phyloP scores from a whole-genome alignment of 768 basidiomycete genomes.

The Amanita exitialis region DNA sequence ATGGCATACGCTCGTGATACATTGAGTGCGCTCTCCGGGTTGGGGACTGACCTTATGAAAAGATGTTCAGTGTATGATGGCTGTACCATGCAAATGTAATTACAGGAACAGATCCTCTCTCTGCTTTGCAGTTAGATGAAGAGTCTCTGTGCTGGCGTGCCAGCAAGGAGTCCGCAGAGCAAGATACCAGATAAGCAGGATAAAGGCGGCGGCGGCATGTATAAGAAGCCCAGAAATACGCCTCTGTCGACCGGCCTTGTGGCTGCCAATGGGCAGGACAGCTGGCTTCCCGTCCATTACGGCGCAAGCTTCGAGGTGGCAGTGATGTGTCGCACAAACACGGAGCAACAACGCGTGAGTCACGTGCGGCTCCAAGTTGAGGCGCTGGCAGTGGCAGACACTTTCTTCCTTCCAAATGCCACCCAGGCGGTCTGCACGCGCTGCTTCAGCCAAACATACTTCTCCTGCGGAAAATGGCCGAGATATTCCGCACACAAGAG shows the following conservation, averaged over 20 bases:
- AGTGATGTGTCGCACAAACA: conserved; percentile 11
- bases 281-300: not conserved
- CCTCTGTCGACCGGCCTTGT: not conserved
- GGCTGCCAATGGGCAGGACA: not conserved
- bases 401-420: conserved; percentile 18
- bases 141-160: not conserved
- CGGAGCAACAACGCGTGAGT: conserved; percentile 27
- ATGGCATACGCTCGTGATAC: conserved; percentile 51
- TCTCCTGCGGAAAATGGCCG: conserved; percentile 21
- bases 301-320: not conserved
- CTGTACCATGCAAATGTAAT: conserved; percentile 1
- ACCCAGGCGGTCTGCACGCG: conserved; percentile 43
- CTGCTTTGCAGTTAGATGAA: conserved; percentile 11
- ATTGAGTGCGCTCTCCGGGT: conserved; percentile 42
- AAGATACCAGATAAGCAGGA: not conserved
- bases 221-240: not conserved
- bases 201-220: not conserved
- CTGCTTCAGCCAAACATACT: conserved; percentile 33
- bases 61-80: not conserved
- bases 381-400: conserved; percentile 1
- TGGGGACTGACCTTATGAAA: conserved; percentile 39
- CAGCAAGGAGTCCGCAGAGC: not conserved
- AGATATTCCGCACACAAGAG: conserved; percentile 19
- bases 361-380: conserved; percentile 22
- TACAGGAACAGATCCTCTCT: conserved; percentile 18